A percentile compares a stretch with the other conserved stretches of the same genome.
Evolutionary conservation across 805 yeast species (phyloP).

Genomic region (Blastobotrys peoriensis): DNA sequence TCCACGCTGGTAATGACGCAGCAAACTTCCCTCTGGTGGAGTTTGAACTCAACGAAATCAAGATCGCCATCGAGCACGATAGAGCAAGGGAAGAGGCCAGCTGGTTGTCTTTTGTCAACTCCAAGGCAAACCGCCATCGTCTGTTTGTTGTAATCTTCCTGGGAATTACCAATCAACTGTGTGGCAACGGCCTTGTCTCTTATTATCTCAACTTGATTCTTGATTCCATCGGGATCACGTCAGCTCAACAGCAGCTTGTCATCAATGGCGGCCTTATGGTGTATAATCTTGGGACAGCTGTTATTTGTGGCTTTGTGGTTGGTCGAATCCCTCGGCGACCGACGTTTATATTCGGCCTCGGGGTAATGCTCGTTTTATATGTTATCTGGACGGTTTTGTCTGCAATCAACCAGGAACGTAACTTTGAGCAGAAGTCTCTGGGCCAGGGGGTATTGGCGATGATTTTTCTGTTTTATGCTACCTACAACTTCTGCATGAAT

Average conservation of each 20-base stretch:
- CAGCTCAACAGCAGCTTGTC: conserved; percentile 12
- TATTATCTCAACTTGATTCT: conserved; percentile 49
- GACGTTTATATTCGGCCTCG: conserved; percentile 8
- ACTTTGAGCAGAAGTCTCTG: conserved; percentile 7
- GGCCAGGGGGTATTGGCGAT: conserved; percentile 12
- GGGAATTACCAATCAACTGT: conserved; percentile 7
- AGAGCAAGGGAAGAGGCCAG: not conserved
- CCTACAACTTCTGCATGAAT: conserved; percentile 17
- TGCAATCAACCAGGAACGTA: conserved; percentile 6
- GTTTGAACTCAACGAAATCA: conserved; percentile 12
- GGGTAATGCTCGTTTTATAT: conserved; percentile 14
- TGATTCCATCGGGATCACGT: conserved; percentile 48
- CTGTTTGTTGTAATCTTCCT: conserved; percentile 6
- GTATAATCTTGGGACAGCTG: conserved; percentile 7
- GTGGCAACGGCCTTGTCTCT: conserved; percentile 16
- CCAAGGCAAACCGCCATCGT: conserved; percentile 10
- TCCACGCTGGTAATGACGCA: conserved; percentile 14
- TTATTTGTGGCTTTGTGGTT: conserved; percentile 12
- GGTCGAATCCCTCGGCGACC: conserved; percentile 12
- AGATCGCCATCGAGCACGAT: conserved; percentile 5
- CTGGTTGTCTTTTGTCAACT: conserved; percentile 8
- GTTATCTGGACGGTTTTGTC: conserved; percentile 32
- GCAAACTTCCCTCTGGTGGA: conserved; percentile 6
- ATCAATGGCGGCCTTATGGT: conserved; percentile 15
- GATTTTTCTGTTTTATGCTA: conserved; percentile 14